A percentile compares a stretch with the other conserved stretches of the same genome.
Evolutionary conservation across 2,329 filamentous ascomycete genomes (phyloP).

Genomic region (Neonectria magnoliae): DNA sequence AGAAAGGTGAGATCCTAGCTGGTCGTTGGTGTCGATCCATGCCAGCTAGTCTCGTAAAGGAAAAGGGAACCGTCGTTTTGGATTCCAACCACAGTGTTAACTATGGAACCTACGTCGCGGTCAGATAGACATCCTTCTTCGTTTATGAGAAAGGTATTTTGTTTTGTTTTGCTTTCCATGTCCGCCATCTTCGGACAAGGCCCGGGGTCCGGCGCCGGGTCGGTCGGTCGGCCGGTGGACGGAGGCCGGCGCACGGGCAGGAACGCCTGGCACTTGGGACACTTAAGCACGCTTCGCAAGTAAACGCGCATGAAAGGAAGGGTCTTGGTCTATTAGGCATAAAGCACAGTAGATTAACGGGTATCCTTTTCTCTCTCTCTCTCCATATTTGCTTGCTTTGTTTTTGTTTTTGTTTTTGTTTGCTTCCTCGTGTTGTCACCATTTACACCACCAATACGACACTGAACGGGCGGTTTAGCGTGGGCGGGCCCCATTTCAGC

Average conservation of each 20-base stretch:
- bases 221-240: not conserved
- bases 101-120: too few species aligned
- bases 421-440: not conserved
- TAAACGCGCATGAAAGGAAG: slow-evolving; percentile 16
- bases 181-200: not conserved
- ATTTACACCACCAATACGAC: slow-evolving; percentile 2
- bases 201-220: slow-evolving; percentile 1
- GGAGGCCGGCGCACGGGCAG: slow-evolving; percentile 14
- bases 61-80: not conserved
- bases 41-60: not conserved
- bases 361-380: not conserved
- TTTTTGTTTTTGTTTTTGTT: not conserved
- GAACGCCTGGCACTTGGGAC: not conserved
- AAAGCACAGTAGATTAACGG: slow-evolving; percentile 12
- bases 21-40: slow-evolving; percentile 17
- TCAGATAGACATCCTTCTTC: not conserved
- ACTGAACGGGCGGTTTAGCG: not conserved
- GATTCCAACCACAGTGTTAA: not conserved
- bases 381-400: not conserved
- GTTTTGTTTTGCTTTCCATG: not conserved
- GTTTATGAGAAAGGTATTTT: not conserved
- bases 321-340: not conserved
- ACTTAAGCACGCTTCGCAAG: slow-evolving; percentile 13
- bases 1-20: slow-evolving; percentile 2
- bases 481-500: not conserved